Base-by-base conservation (phyloP, 2,329 filamentous ascomycete species). In the Tolypocladium tundrense region DNA sequence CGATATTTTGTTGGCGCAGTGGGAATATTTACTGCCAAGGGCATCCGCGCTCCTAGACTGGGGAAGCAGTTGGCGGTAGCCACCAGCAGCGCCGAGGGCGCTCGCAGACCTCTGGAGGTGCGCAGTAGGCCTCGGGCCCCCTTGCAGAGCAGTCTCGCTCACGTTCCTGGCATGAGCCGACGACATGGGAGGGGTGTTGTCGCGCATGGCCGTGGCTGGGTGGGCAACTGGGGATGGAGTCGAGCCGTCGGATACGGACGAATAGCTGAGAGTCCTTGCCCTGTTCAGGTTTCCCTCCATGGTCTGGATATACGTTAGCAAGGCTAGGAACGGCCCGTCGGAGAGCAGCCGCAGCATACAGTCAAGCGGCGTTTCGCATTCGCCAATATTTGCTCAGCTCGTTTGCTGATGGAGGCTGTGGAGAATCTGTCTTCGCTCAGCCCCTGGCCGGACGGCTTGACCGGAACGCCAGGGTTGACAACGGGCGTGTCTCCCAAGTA, bases 231-330 rank as follows among this genome's bases (percentile, higher is more conserved):
- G 73, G 57, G 77, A 82, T 16, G 81, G 78, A 1, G 79, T 81
- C 21, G 81, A 83, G 11, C 73, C 73, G 58, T 78, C 77, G 2
- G 80, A 83, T 3, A 70, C 59, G 41, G 70, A 62, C 11, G 70
- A 66, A 60, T 72, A 62, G 72, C 73, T 67, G 77, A 90, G 77
- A 11, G 87, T 85, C 65, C 90, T 84, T 37, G 91, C 92, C 60
- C 90, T 87, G 58, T 82, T 87, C 24, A 97, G 78, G 65, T 97
- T 97, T 42, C 88, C 91, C 73, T 97, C 93, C 91, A 97, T 96
- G 39, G 90, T 88, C 91, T 95, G 70, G 27, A 54, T 57, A 42
- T 19, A 37, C 24, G 16, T 60, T 53, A 58, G 60, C 8, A 19
- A 43, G 24, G 6, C 35, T 37, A 27, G 16, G 8, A 37, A 37